Base-by-base conservation (phyloP, 2,329 filamentous ascomycete genomes). In the Xylariaceae sp. region DNA sequence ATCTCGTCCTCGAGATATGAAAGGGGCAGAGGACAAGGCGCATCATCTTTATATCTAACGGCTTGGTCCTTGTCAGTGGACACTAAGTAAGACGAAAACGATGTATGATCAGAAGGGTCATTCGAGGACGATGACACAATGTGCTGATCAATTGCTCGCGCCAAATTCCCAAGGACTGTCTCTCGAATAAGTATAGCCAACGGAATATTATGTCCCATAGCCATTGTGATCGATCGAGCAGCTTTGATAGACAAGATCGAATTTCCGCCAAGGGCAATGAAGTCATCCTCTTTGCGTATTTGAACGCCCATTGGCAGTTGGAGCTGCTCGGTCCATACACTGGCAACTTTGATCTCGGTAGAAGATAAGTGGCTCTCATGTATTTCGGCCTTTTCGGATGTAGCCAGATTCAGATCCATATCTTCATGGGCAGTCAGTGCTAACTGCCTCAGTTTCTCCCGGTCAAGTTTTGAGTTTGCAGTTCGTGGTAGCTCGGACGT, bases 101-200 rank as follows among this genome's bases (percentile, higher is more conserved):
- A 39, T 10, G 14, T 4, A 16, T 40, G 18, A 17, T 3, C 11
- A 10, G n/a, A 14, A 18, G 40, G 14, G 6, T 7, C 14, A 18
- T 10, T 10, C 16, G n/a, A 13, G 9, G 42, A 17, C 14, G 22
- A 28, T 11, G 13, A n/a, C 31, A 38, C 17, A 18, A 19, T 36
- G 13, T 13, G 12, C 18, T 42, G 17, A 16, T 49, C 31, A 12
- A 49, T 45, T 14, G 42, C 46, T 28, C 11, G 28, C 5, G 42
- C 51, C 10, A 49, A 42, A n/a, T 17, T n/a, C 14, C n/a, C 28
- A 1, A 49, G 46, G 18, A 31, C 14, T 28, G 41, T 42, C 28
- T 53, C 46, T 7, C 51, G 46, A 11, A 53, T 18, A 22, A 49
- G 51, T 11, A 53, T 18, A 18, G 42, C 42, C 31, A 53, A n/a